phyloP scores from a whole-genome alignment of 2,329 filamentous ascomycete species.

The Aspergillus fructus region DNA sequence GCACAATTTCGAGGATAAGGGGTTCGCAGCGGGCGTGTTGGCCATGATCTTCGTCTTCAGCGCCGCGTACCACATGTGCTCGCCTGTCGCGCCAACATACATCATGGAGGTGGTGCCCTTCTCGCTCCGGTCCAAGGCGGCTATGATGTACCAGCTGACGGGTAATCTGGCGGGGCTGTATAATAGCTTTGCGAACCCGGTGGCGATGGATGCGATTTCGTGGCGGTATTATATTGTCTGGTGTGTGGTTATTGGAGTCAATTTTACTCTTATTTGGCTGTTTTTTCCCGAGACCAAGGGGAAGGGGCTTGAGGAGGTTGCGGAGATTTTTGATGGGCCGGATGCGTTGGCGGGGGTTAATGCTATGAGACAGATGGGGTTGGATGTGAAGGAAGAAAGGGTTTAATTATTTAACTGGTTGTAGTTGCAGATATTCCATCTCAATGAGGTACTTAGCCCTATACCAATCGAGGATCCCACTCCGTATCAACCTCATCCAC shows the following conservation, averaged over 20 bases:
- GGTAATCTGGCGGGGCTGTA: constrained; percentile 15
- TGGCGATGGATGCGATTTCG: constrained; percentile 12
- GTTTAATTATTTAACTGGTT: too few species aligned
- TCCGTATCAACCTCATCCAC: not conserved
- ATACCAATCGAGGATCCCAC: not conserved
- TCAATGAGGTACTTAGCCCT: too few species aligned
- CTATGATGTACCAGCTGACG: constrained; percentile 16
- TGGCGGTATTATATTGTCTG: constrained; percentile 21
- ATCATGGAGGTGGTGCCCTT: constrained; percentile 19
- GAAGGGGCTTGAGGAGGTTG: constrained; percentile 18
- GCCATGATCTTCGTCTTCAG: constrained; percentile 12
- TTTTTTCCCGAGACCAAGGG: constrained; percentile 23
- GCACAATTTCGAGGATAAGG: not conserved
- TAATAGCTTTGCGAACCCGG: constrained; percentile 13
- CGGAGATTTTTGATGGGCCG: constrained; percentile 11
- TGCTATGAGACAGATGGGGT: constrained; percentile 9
- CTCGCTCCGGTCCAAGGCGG: constrained; percentile 16
- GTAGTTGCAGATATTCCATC: not conserved
- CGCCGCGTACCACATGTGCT: constrained; percentile 11
- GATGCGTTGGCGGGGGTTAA: constrained; percentile 4
- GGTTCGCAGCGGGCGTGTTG: constrained; percentile 3
- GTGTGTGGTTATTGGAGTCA: constrained; percentile 2
- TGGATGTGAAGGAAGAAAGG: constrained; percentile 7
- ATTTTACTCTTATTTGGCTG: constrained; percentile 11
- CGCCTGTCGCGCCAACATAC: constrained; percentile 16